A percentile compares a stretch with the other conserved stretches of the same genome.
Evolutionary conservation across 2,329 filamentous ascomycete species (phyloP).

Genomic region (Fusarium odoratissimum): DNA sequence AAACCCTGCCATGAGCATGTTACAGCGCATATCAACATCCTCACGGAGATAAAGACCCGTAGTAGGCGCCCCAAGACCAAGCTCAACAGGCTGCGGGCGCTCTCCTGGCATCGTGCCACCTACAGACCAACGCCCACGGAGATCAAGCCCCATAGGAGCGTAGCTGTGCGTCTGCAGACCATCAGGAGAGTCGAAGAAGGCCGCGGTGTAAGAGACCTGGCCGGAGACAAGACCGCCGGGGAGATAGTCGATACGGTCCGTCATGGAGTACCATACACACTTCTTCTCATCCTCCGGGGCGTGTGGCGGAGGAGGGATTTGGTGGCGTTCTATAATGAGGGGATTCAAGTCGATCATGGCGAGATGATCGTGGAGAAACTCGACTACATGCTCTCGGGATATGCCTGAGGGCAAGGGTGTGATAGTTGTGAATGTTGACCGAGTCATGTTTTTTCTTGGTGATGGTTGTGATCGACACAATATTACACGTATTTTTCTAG

Average conservation of each 20-base stretch:
- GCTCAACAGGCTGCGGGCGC: constrained; percentile 70
- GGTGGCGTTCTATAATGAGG: constrained; percentile 77
- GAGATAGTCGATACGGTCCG: constrained; percentile 80
- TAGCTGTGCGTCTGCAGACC: constrained; percentile 87
- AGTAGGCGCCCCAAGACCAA: constrained; percentile 73
- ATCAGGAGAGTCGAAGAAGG: constrained; percentile 78
- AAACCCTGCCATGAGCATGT: constrained; percentile 78
- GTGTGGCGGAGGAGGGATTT: constrained; percentile 73
- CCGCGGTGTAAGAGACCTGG: constrained; percentile 81
- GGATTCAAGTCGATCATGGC: constrained; percentile 93
- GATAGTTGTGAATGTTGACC: constrained; percentile 79
- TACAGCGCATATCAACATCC: constrained; percentile 84
- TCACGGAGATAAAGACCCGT: constrained; percentile 84
- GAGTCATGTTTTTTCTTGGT: constrained; percentile 34
- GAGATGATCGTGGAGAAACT: constrained; percentile 80
- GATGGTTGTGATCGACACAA: constrained; percentile 22
- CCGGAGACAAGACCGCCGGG: constrained; percentile 73
- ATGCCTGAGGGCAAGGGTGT: constrained; percentile 79
- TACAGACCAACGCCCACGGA: constrained; percentile 82
- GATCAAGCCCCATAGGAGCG: constrained; percentile 83
- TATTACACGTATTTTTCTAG: neutral
- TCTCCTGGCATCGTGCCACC: constrained; percentile 79
- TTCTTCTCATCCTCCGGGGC: constrained; percentile 77
- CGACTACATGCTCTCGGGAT: constrained; percentile 75
- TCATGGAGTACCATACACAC: constrained; percentile 82